Conservation (phyloP, 2,329 filamentous ascomycete species). For the Trichoderma brevicompactum region DNA sequence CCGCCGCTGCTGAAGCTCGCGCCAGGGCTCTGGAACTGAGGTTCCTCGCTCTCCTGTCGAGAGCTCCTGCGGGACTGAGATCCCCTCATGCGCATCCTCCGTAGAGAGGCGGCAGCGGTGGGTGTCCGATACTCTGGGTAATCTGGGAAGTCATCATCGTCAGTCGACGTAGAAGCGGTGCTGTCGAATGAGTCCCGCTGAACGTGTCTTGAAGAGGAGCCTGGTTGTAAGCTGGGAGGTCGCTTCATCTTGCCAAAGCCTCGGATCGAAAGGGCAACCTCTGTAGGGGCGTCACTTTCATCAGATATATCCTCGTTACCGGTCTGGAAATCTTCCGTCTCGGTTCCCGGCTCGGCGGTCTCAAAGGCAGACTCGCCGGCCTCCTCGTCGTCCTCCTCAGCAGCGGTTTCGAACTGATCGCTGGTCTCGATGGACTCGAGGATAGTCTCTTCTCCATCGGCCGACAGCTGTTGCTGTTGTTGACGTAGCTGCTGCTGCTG, state of each 20-base stretch:
- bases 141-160: conserved; percentile 61
- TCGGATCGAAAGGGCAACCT: conserved; percentile 72
- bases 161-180: conserved; percentile 84
- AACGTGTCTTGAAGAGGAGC: conserved; percentile 45
- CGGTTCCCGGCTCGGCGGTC: conserved; percentile 75
- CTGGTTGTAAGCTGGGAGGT: conserved; percentile 48
- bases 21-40: conserved; percentile 59
- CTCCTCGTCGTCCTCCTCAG: conserved; percentile 53
- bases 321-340: conserved; percentile 94
- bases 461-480: not conserved
- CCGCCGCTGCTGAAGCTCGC: conserved; percentile 60
- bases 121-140: conserved; percentile 63
- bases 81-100: conserved; percentile 72
- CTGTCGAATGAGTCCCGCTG: conserved; percentile 76
- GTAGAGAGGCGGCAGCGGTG: conserved; percentile 60
- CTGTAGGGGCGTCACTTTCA: conserved; percentile 80
- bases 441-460: conserved; percentile 3
- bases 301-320: conserved; percentile 76
- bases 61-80: conserved; percentile 60
- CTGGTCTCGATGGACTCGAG: conserved; percentile 53
- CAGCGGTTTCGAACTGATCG: conserved; percentile 80
- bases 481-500: not conserved
- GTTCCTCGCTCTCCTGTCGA: conserved; percentile 64
- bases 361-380: conserved; percentile 65
- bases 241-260: conserved; percentile 50